Base-by-base conservation (phyloP, 805 yeast species). In the Saturnispora diversa region DNA sequence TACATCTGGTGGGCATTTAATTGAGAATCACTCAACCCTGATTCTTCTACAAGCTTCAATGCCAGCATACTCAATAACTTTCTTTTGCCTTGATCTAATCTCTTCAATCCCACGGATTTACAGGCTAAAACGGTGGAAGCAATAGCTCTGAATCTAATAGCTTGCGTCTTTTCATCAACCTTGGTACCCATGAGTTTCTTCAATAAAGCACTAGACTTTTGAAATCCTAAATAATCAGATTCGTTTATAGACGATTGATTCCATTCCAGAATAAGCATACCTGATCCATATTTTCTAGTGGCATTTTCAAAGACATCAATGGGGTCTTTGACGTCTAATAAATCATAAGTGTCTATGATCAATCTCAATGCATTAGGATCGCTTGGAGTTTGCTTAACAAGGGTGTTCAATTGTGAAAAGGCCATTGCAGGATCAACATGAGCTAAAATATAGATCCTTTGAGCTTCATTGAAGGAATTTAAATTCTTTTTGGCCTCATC, bases 1-100 rank as follows among this genome's bases (percentile, higher is more conserved):
- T 64, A 84, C 2, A 71, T 60, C 44, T 87, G 94, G 50, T 85
- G 94, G 7, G 80, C 74, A 16, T 66, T 63, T 30, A 63, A 48
- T 1, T 90, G 84, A 32, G 64, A 62, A 13, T 70, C 54, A n/a
- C 59, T 58, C 7, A 33, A 13, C 5, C 22, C 17, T 4, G 31
- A 6, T 26, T 46, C 49, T 23, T 71, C 75, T 22, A 82, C 55
- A 46, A 80, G 55, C 47, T 79, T 75, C 43, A 68, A 51, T 0
- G 86, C 88, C 25, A 86, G 60, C 43, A 69, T 63, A 1, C 84
- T 79, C 44, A 74, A 74, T 28, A 86, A 58, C 28, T 56, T 62
- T 37, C 53, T 51, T 48, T 77, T 83, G 42, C 72, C 64, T 0
- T 62, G 65, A 4, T 66, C 50, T 10, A 69, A 56, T 26, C 59